Base-by-base conservation (phyloP, 2,329 filamentous ascomycete species). In the Talaromyces marneffei region DNA sequence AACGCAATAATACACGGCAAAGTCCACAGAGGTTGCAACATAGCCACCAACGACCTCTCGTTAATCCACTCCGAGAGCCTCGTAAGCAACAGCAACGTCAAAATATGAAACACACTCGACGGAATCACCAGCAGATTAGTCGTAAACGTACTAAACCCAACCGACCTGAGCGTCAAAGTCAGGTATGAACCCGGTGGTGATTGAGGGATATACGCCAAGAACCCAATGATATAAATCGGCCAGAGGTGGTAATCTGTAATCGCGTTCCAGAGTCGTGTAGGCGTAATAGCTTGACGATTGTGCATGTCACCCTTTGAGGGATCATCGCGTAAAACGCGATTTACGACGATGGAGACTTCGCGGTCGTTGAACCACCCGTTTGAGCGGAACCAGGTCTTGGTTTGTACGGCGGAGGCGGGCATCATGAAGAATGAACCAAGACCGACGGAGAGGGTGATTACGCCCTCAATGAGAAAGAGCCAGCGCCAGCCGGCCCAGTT, bases 41-140 rank as follows among this genome's bases (percentile, higher is more conserved):
- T 71, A 52, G 80, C 82, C 53, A 84, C 78, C 59, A 85, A 76
- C 0, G 83, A 74, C 1, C 83, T 76, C 67, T 84, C 78, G 62
- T 83, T 80, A 65, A 84, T 82, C 62, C 80, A 76, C 60, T 85
- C 82, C 9, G 80, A 83, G 48, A 80, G 75, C 71, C 77, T 83
- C 0, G 84, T 82, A 62, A 83, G 76, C 2, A 74, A 69, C 14
- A 86, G 68, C 72, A 86, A 80, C 44, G 83, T 83, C 50, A 83
- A 55, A 63, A 86, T 84, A 68, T 84, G 84, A 2, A 86, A 70
- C 0, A 76, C 78, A n/a, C 81, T 82, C 0, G 82, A 80, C 0
- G 83, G 84, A n/a, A 87, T 86, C 2, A 84, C 84, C 23, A 89
- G 78, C 63, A 89, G 76, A 66, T 87, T 89, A 29, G 81, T 82